These are phyloP conservation scores for Trichoderma citrinoviride DNA, from an alignment of 2,329 filamentous ascomycete genomes.

Conservation along the genomic window DNA sequence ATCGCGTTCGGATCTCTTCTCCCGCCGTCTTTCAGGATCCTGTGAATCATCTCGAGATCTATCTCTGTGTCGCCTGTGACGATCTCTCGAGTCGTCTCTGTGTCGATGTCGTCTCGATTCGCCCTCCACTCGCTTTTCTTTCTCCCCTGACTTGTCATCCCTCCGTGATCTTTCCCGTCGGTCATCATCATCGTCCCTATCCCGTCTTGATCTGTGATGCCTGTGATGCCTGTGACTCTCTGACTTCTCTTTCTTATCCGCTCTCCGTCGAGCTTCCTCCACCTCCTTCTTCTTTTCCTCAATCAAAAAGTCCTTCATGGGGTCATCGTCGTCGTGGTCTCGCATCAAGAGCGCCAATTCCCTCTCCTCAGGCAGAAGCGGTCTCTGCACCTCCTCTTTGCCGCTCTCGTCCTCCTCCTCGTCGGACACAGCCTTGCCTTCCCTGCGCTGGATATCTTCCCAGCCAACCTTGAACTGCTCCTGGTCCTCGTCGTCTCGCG, in stretches of 20 bases:
- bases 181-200: slow-evolving; percentile 35
- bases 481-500: slow-evolving; percentile 71
- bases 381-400: slow-evolving; percentile 46
- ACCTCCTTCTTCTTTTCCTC: slow-evolving; percentile 91
- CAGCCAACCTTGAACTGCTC: slow-evolving; percentile 59
- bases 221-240: slow-evolving; percentile 48
- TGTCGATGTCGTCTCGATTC: slow-evolving; percentile 33
- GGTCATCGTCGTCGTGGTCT: slow-evolving; percentile 91
- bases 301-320: slow-evolving; percentile 90
- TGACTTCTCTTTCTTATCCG: slow-evolving; percentile 49
- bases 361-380: slow-evolving; percentile 74
- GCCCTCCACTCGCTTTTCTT: slow-evolving; percentile 31
- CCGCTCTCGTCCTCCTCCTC: slow-evolving; percentile 48
- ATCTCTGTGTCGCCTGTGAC: slow-evolving; percentile 29
- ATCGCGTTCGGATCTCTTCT: slow-evolving; percentile 29
- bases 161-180: slow-evolving; percentile 37
- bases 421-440: slow-evolving; percentile 45
- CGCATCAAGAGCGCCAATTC: slow-evolving; percentile 73
- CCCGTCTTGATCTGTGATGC: slow-evolving; percentile 42
- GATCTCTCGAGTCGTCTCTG: slow-evolving; percentile 30
- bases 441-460: slow-evolving; percentile 56
- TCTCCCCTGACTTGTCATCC: slow-evolving; percentile 36
- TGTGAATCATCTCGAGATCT: slow-evolving; percentile 6
- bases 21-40: slow-evolving; percentile 28
- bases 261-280: slow-evolving; percentile 59